Base-by-base conservation (phyloP, 495 filamentous ascomycete species). In the Xylaria intraflava region DNA sequence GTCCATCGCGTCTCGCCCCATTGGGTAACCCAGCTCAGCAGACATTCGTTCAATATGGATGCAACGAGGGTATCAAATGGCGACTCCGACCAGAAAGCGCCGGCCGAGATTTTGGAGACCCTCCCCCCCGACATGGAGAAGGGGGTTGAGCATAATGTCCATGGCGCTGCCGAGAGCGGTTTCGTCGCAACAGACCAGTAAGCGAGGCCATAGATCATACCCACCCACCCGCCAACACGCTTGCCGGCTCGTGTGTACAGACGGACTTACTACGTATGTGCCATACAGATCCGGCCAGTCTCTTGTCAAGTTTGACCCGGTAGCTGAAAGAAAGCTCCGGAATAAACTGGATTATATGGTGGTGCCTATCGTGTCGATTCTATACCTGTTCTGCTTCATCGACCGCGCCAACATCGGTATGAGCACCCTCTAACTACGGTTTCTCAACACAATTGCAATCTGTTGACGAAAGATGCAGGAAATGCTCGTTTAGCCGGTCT, bases 381-480 rank as follows among this genome's bases (percentile, higher is more conserved):
- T 84, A 10, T 84, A 84, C 47, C 67, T 84, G 10, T 76, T 84
- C 52, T 83, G 79, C 67, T 84, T 84, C 64, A 79, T 83, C 41
- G 81, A 84, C 62, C 77, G 83, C 43, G 72, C 82, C 27, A 86
- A 86, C 54, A 80, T 85, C 46, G 83, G 82, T 81, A 64, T 29
- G 65, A 11, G 23, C 30, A 36, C 20, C 33, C 10, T 23, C 33
- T 19, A 1, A 3, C 3, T 8, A 2, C 11, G 16, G 10, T 22
- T 1, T 3, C 29, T 3, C 45, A 19, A n/a, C 12, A 12, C 26
- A 22, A 6, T 43, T 6, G 26, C 5, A 19, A 4, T 12, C 10
- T 17, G 16, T 33, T 53, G 30, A 54, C 42, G 0, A 6, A 17
- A 14, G 22, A 36, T 19, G 6, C 24, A 75, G 74, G 74, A 42